These are phyloP conservation scores for Pseudevernia furfuracea DNA, from an alignment of 495 filamentous ascomycete genomes.

Conservation along the genomic window DNA sequence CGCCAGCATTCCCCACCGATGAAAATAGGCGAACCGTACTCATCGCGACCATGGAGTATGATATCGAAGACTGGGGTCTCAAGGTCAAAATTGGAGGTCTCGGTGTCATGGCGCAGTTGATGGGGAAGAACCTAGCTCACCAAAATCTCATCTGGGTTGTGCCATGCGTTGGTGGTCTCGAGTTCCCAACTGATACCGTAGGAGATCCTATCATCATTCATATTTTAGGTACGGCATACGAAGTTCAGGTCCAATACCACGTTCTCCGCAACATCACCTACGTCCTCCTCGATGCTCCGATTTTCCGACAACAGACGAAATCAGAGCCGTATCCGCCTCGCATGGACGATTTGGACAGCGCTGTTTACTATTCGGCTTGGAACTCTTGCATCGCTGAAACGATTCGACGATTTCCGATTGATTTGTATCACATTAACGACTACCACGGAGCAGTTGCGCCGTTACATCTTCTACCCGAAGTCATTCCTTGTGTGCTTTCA, in stretches of 20 bases:
- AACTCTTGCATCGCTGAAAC: conserved; percentile 55
- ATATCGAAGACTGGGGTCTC: conserved; percentile 44
- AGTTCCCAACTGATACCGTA: conserved; percentile 38
- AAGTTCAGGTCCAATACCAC: conserved; percentile 43
- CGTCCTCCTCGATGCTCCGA: conserved; percentile 41
- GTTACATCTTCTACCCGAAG: conserved; percentile 59
- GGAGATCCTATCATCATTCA: conserved; percentile 40
- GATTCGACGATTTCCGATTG: conserved; percentile 51
- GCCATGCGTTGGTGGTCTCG: conserved; percentile 42
- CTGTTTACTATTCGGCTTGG: conserved; percentile 58
- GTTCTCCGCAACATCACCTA: conserved; percentile 44
- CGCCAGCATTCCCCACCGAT: conserved; percentile 15
- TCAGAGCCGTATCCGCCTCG: conserved; percentile 40
- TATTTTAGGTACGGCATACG: conserved; percentile 35
- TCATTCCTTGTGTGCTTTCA: conserved; percentile 51
- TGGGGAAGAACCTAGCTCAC: conserved; percentile 43
- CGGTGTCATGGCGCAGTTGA: conserved; percentile 45
- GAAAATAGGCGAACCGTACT: conserved; percentile 31
- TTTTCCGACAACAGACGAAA: conserved; percentile 41
- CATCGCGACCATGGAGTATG: conserved; percentile 47
- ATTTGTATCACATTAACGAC: conserved; percentile 76
- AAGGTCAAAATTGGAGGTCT: conserved; percentile 46
- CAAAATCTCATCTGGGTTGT: conserved; percentile 47
- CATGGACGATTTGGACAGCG: conserved; percentile 47
- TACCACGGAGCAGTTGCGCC: conserved; percentile 70